A percentile compares a stretch with the other conserved stretches of the same genome.
These are phyloP conservation scores for Diaporthe sp. DNA, from an alignment of 2,329 filamentous ascomycete species.

Conservation along the genomic window DNA sequence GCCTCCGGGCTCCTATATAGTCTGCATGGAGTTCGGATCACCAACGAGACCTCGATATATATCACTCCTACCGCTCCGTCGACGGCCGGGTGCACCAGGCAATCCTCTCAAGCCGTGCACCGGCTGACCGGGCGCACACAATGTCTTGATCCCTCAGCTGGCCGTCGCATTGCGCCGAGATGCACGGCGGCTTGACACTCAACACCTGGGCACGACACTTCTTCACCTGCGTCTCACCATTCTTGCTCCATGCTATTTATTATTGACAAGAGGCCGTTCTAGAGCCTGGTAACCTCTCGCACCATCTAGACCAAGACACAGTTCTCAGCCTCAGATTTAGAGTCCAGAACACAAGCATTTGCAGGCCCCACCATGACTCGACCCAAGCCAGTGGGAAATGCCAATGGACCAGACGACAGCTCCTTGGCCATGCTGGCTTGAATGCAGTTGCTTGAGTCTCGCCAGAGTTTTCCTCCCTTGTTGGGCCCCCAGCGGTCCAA, in stretches of 20 bases:
- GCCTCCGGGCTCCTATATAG: background rate
- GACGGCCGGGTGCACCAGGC: background rate
- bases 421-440: conserved; percentile 17
- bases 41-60: background rate
- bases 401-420: conserved; percentile 13
- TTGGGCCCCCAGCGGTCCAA: background rate
- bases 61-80: background rate
- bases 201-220: background rate
- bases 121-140: background rate
- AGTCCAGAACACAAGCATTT: conserved; percentile 26
- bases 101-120: background rate
- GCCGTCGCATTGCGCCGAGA: conserved; percentile 3
- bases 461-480: conserved; percentile 2
- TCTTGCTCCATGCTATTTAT: conserved; percentile 2
- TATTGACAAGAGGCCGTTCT: background rate
- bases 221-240: conserved; percentile 23
- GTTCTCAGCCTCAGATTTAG: conserved; percentile 12
- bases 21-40: background rate
- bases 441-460: conserved; percentile 10
- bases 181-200: conserved; percentile 15
- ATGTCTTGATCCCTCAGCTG: background rate
- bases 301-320: background rate
- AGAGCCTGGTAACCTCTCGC: background rate
- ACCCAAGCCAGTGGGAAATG: conserved; percentile 17
- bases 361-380: conserved; percentile 28